phyloP scores from a whole-genome alignment of 441 rosid genomes.

The Adansonia gregorii region DNA sequence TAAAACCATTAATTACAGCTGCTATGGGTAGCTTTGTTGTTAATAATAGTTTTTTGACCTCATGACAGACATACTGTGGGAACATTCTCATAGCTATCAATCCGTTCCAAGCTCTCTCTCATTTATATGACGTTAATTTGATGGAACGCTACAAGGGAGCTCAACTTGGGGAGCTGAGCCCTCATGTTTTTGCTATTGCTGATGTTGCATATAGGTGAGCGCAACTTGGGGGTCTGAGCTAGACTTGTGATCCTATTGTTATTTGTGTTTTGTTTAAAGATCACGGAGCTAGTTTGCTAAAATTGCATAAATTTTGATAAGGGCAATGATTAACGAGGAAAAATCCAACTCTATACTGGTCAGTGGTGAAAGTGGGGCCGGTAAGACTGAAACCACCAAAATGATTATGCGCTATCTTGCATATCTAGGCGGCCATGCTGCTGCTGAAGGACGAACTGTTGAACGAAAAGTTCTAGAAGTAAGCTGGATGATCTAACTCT shows the following conservation, averaged over 20 bases:
- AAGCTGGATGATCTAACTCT: slow-evolving; percentile 43
- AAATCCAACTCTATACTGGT: slow-evolving; percentile 84
- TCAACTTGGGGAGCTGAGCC: slow-evolving; percentile 54
- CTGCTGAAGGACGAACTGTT: slow-evolving; percentile 69
- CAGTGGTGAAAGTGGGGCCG: slow-evolving; percentile 98
- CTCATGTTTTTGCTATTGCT: slow-evolving; percentile 89
- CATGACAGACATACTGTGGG: slow-evolving; percentile 86
- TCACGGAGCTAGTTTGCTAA: slow-evolving; percentile 20
- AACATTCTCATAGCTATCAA: slow-evolving; percentile 91
- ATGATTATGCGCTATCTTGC: slow-evolving; percentile 96
- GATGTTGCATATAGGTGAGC: slow-evolving; percentile 76
- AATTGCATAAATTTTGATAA: slow-evolving; percentile 39
- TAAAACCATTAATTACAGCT: slow-evolving; percentile 35
- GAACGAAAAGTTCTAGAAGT: slow-evolving; percentile 92
- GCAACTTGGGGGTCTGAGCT: no score
- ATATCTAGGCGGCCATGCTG: slow-evolving; percentile 70
- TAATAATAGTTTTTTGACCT: slow-evolving; percentile 46
- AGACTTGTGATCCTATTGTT: slow-evolving; percentile 24
- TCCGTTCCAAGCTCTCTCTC: slow-evolving; percentile 78
- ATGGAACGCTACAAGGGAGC: slow-evolving; percentile 77
- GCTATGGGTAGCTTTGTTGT: slow-evolving; percentile 32
- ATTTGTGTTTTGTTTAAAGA: slow-evolving; percentile 24
- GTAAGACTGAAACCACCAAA: slow-evolving; percentile 96
- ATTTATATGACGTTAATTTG: slow-evolving; percentile 49
- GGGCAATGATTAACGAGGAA: slow-evolving; percentile 81